Conservation (phyloP, 2,329 filamentous ascomycete genomes). For the Ophiostoma australiae region DNA sequence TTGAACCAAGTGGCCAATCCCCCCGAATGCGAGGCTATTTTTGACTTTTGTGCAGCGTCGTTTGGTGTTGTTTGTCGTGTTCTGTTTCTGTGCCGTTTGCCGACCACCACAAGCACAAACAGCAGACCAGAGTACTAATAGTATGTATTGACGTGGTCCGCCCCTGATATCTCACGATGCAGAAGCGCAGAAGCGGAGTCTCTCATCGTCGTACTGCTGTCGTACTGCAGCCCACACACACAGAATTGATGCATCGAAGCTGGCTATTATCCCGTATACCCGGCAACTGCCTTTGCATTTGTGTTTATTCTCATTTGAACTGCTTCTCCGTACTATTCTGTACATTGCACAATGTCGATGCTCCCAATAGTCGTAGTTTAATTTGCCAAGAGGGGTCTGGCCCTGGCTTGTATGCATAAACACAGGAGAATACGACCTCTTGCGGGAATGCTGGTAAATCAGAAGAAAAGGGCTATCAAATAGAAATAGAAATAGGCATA, state of each 20-base stretch:
- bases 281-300: background rate
- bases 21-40: background rate
- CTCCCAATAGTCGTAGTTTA: constrained; percentile 3
- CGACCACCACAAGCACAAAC: too few species aligned
- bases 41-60: background rate
- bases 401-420: background rate
- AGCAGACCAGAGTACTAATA: too few species aligned
- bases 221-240: background rate
- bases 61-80: background rate
- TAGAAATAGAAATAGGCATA: background rate
- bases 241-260: background rate
- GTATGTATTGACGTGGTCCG: background rate
- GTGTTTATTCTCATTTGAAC: background rate
- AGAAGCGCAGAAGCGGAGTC: background rate
- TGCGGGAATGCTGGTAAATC: background rate
- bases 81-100: background rate
- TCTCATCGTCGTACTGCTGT: background rate
- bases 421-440: background rate
- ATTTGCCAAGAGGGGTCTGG: constrained; percentile 1
- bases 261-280: background rate
- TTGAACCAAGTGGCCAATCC: background rate
- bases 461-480: background rate
- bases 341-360: background rate
- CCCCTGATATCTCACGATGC: constrained; percentile 8
- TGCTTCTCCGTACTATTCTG: background rate